Evolutionary conservation across 2,329 filamentous ascomycete genomes (phyloP), one percentile per base, ranked within the genome.

Genomic region (Cladosporium sp.): DNA sequence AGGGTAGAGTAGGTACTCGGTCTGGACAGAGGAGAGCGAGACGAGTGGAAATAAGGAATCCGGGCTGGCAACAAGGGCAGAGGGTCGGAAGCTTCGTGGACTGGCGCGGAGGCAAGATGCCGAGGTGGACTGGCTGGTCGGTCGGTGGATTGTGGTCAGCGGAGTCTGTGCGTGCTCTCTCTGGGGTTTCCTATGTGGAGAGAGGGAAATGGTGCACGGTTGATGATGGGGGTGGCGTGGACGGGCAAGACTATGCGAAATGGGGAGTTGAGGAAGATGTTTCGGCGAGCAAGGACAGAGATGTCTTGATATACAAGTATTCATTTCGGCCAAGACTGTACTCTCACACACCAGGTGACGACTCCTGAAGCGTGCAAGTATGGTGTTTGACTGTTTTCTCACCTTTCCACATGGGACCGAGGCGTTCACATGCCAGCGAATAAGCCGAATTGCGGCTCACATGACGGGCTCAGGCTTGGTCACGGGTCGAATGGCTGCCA

Each of bases 51-150:
- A 48, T 48, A 48, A 48, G 45, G 16, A 22, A 13, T 36, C 36
- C 43, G 30, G 43, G 45, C 9, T 27, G n/a, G 32, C 32, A 16
- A 16, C 12, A 27, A 35, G n/a, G 15, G 15, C 32, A 35, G 32
- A 16, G n/a, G 27, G 36, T 48, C 45, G 45, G 45, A 48, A 40
- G 29, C 27, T 48, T 48, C 25, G 16, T 33, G 45, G 35, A 15
- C 36, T 48, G 45, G 45, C 35, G 45, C 45, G 45, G 38, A 30
- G 36, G 45, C 25, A 25, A 48, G 45, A 40, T 48, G 45, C 45
- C 45, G 45, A 48, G 45, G 45, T 48, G 45, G 45, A 32, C 27
- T 18, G 40, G n/a, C n/a, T n/a, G n/a, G n/a, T n/a, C n/a, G n/a
- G n/a, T n/a, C n/a, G 18, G n/a, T n/a, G 27, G 22, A 27, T 27